Percentiles rank a stretch among this genome's conserved stretches.
phyloP scores from a whole-genome alignment of 495 filamentous ascomycete genomes.

The Lasiosphaeria hispida region DNA sequence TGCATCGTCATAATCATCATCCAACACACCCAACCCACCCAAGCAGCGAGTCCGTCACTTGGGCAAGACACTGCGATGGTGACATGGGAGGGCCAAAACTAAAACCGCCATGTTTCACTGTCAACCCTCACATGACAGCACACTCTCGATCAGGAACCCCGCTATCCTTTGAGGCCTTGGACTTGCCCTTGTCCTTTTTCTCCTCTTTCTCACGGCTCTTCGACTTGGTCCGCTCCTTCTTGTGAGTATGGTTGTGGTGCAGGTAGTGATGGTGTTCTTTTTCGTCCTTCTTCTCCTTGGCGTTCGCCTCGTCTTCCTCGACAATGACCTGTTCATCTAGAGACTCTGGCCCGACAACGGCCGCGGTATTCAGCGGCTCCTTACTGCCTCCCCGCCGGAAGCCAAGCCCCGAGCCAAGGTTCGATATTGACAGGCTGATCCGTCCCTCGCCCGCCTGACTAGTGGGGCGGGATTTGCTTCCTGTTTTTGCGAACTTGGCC shows the following conservation, averaged over 20 bases:
- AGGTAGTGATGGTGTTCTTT: constrained; percentile 39
- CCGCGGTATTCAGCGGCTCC: constrained; percentile 35
- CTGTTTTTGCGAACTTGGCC: constrained; percentile 54
- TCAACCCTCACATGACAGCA: constrained; percentile 36
- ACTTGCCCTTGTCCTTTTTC: constrained; percentile 33
- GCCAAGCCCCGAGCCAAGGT: constrained; percentile 48
- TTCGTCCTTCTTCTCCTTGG: constrained; percentile 32
- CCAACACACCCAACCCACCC: too few species aligned
- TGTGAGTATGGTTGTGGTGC: constrained; percentile 34
- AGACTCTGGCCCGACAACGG: constrained; percentile 26
- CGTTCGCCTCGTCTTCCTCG: constrained; percentile 31
- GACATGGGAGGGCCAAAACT: not conserved
- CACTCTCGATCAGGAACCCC: constrained; percentile 69
- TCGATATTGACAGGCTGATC: constrained; percentile 64
- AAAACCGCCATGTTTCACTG: not conserved
- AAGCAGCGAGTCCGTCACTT: too few species aligned
- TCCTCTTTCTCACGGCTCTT: constrained; percentile 42
- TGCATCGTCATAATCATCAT: not conserved
- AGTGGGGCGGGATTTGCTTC: constrained; percentile 61
- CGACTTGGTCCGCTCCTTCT: constrained; percentile 46
- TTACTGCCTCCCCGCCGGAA: constrained; percentile 42
- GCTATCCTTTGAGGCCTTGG: constrained; percentile 34
- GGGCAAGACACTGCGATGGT: too few species aligned
- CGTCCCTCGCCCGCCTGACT: constrained; percentile 67
- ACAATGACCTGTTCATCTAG: constrained; percentile 37